Evolutionary conservation across 192 early-diverging fungal genomes (phyloP), one percentile per base, ranked within the genome.

Genomic region (Funneliformis mosseae): DNA sequence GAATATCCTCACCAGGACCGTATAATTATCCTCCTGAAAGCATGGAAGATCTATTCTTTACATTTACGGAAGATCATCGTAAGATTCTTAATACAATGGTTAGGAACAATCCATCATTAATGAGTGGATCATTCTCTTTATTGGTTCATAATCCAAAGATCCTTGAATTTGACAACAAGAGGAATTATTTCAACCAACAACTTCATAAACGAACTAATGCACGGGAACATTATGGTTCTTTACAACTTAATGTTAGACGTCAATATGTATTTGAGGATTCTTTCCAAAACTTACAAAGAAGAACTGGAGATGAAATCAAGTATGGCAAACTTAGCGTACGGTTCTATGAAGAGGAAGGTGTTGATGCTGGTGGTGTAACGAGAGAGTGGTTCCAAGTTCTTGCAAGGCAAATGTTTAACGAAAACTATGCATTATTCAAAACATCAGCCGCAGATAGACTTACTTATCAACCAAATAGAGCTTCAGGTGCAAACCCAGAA

Each of bases 131-230:
- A 9, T 99, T 99, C 84, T 94, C 96, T 27, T 84, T 99, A 60
- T 85, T 99, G 67, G 95, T 99, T n/a, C 94, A 94, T 76, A 98
- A 98, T 81, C 96, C 97, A 67, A 98, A 97, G 81, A 95, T 98
- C 79, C 88, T 99, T 60, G 97, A 99, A 80, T 99, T 99, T 87
- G 98, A 99, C 88, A 99, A 98, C 89, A 99, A 99, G 88, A 91
- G 97, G 27, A 96, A 97, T 80, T 99, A 97, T 88, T 99, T 99
- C 83, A 92, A 90, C 76, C 96, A 97, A 83, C 96, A 97, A 75
- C 88, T 99, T 68, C 97, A 97, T 84, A 96, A 97, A 84, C 92
- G 95, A 62, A 87, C 86, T 67, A 83, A 76, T 16, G 71, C 71
- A 60, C 87, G 92, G 21, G 88, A 92, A 27, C 88, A 91, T 81